These are phyloP conservation scores for Sclerotinia minor DNA, from an alignment of 2,329 filamentous ascomycete species.

Conservation along the genomic window DNA sequence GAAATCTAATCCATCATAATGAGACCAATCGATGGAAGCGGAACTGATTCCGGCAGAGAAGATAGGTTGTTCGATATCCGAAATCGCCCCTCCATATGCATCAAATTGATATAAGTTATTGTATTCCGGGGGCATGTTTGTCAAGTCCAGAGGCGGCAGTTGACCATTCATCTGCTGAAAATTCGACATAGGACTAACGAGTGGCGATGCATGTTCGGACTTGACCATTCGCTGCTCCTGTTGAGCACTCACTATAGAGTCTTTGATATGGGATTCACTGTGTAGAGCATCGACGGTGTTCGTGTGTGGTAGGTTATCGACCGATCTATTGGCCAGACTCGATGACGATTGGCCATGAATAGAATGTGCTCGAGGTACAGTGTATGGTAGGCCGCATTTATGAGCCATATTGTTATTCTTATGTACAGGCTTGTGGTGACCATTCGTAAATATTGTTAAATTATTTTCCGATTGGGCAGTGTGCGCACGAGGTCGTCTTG, in stretches of 20 bases:
- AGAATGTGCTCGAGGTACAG: conserved; percentile 59
- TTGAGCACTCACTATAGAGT: conserved; percentile 43
- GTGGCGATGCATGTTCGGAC: conserved; percentile 62
- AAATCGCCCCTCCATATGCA: conserved; percentile 49
- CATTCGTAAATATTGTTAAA: conserved; percentile 62
- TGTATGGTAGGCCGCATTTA: conserved; percentile 60
- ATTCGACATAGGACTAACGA: conserved; percentile 50
- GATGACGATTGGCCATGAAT: conserved; percentile 51
- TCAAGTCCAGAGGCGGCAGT: conserved; percentile 60
- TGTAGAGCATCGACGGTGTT: conserved; percentile 46
- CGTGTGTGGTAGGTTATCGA: conserved; percentile 47
- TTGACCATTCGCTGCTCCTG: conserved; percentile 54
- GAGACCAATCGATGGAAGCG: conserved; percentile 56
- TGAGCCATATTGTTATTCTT: conserved; percentile 62
- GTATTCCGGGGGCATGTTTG: conserved; percentile 51
- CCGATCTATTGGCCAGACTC: conserved; percentile 51
- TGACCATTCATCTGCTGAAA: conserved; percentile 53
- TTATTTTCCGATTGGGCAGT: conserved; percentile 61
- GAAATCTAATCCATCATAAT: conserved; percentile 53
- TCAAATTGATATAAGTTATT: conserved; percentile 50
- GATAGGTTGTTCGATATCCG: conserved; percentile 54
- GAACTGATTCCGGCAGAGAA: conserved; percentile 63
- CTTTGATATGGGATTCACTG: conserved; percentile 42
- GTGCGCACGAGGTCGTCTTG: conserved; percentile 58
- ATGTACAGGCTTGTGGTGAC: conserved; percentile 62